phyloP scores from a whole-genome alignment of 331 rosid genomes.

The Dryas integrifolia region DNA sequence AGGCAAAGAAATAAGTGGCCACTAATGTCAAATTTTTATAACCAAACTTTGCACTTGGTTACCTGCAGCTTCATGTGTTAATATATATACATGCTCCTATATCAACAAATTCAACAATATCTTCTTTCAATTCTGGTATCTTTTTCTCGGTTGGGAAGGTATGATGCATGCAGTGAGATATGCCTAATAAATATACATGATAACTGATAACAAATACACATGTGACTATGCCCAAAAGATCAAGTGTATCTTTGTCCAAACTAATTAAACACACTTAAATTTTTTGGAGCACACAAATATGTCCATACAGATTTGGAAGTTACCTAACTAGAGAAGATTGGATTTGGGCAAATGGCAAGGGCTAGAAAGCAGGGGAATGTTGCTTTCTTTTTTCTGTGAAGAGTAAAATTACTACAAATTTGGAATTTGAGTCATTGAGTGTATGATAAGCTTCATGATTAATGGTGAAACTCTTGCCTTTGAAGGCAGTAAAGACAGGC shows the following conservation, averaged over 20 bases:
- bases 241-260: too few species aligned
- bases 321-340: constrained; percentile 24
- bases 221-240: too few species aligned
- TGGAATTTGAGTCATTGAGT: constrained; percentile 22
- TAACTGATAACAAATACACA: too few species aligned
- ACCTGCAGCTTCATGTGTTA: not conserved
- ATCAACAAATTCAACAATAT: too few species aligned
- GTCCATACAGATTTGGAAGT: constrained; percentile 22
- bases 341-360: constrained; percentile 28
- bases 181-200: too few species aligned
- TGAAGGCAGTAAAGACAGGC: constrained; percentile 29
- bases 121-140: not conserved
- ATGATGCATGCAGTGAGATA: too few species aligned
- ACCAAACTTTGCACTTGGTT: constrained; percentile 7
- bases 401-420: constrained; percentile 16
- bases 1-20: not conserved
- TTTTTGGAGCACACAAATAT: constrained; percentile 14
- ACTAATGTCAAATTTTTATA: not conserved
- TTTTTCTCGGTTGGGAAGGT: too few species aligned
- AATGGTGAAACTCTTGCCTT: constrained; percentile 34
- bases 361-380: constrained; percentile 6
- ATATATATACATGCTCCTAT: not conserved
- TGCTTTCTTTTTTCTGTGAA: constrained; percentile 21
- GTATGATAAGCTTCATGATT: constrained; percentile 31
- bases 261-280: not conserved